Evolutionary conservation across 345 rosid species (phyloP), one percentile per base, ranked within the genome.

Genomic region (Eucalyptus regnans): DNA sequence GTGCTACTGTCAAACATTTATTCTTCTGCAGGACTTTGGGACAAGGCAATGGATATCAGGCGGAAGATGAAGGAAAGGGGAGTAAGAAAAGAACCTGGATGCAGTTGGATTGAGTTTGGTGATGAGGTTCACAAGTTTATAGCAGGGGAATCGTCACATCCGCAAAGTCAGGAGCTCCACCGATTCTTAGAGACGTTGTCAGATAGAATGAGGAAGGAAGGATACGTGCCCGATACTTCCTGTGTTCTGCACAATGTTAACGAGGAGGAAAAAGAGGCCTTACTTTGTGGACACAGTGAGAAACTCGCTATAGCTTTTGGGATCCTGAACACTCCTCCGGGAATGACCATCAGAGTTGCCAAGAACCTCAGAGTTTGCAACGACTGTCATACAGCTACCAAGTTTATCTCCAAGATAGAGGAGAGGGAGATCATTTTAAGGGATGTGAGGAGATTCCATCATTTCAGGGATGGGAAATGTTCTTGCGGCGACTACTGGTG

Each of bases 271-370:
- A 96, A 97, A 88, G 97, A 96, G 93, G 90, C 92, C 88, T 91
- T 96, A 90, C 95, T 97, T 29, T 96, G 97, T 90, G 99, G 98
- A 48, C 99, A 97, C 87, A 96, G 99, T 80, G 99, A 97, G 94
- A 97, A 95, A 92, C 90, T 96, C 87, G 97, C 98, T 43, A 94
- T 96, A 88, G 98, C 98, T 13, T 96, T 96, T 76, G 99, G 99
- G 27, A 91, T 96, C 88, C 94, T 97, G 12, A 96, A 95, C 90
- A 95, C 94, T 29, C 91, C 95, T 13, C 96, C 95, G 0, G 97
- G 99, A 62, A 95, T 94, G 4, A 93, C 94, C 56, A 95, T 96
- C n/a, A 92, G 99, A 91, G 97, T 96, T 71, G 94, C 97, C 87
- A 96, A 96, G 93, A 96, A 96, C 94, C 96, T 97, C 51, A 93